These are phyloP conservation scores for Scytalidium sp. DNA, from an alignment of 2,329 filamentous ascomycete genomes.

Conservation along the genomic window DNA sequence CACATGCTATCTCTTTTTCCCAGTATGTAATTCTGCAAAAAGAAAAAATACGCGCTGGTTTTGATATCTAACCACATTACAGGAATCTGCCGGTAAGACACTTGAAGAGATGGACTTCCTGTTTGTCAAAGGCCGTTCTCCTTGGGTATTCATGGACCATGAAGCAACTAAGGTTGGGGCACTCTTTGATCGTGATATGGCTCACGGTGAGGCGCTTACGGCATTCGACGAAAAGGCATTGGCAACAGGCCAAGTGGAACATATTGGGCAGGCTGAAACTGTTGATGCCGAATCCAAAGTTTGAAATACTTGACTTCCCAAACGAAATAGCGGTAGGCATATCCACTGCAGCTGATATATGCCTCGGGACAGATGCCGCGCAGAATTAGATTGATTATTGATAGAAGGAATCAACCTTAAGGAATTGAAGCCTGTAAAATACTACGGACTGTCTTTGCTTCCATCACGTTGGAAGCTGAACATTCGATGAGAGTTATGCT, in stretches of 20 bases:
- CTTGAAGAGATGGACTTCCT: constrained; percentile 22
- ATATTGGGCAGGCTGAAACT: background rate
- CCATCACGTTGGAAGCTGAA: too few relatives aligned
- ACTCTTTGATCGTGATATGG: constrained; percentile 19
- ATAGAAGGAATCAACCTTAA: too few relatives aligned
- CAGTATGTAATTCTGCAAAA: constrained; percentile 8
- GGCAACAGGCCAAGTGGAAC: background rate
- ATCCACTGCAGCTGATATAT: too few relatives aligned
- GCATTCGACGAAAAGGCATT: constrained; percentile 9
- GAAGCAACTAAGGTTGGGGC: constrained; percentile 20
- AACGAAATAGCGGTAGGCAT: too few relatives aligned
- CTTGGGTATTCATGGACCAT: constrained; percentile 18
- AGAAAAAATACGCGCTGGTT: background rate
- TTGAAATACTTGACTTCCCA: too few relatives aligned
- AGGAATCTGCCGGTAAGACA: constrained; percentile 22
- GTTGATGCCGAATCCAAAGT: too few relatives aligned
- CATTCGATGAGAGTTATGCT: too few relatives aligned
- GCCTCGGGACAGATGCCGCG: too few relatives aligned
- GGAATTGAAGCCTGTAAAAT: too few relatives aligned
- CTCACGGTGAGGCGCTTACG: constrained; percentile 32
- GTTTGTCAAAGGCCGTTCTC: constrained; percentile 15
- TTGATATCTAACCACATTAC: background rate
- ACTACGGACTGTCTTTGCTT: too few relatives aligned
- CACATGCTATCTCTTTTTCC: constrained; percentile 20
- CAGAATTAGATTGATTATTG: too few relatives aligned